These are phyloP conservation scores for Phylloporus sp. DNA, from an alignment of 1,284 basidiomycete genomes.

Conservation along the genomic window DNA sequence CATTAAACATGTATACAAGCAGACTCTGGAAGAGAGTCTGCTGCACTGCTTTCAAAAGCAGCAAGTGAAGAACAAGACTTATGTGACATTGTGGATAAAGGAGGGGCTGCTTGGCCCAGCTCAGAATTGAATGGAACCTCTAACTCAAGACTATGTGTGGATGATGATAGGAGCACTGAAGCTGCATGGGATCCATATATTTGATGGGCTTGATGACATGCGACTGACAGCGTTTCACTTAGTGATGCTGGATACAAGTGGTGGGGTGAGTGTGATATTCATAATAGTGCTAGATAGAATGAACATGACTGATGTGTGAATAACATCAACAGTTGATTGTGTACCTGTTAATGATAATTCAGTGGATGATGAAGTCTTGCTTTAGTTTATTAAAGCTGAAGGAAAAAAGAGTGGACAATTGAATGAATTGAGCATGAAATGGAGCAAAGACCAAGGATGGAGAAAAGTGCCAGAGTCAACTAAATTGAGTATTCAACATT, in stretches of 20 bases:
- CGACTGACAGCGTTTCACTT: not conserved
- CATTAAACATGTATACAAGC: not conserved
- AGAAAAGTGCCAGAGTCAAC: no score
- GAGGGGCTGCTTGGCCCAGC: no score
- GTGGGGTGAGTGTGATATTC: not conserved
- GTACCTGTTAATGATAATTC: not conserved
- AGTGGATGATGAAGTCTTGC: not conserved
- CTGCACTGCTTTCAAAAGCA: no score
- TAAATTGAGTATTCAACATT: rapidly evolving
- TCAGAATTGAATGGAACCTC: no score
- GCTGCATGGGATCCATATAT: not conserved
- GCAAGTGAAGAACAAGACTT: no score
- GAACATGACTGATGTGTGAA: no score
- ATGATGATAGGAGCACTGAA: not conserved
- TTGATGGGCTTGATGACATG: not conserved
- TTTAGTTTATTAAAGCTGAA: no score
- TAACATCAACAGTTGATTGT: not conserved
- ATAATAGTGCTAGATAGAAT: no score
- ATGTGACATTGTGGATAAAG: no score
- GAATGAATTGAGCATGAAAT: no score
- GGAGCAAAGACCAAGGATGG: not conserved
- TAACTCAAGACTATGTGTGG: not conserved
- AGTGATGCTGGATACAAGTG: not conserved
- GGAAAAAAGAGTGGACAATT: not conserved
- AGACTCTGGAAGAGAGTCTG: not conserved